Evolutionary conservation across 768 basidiomycete genomes (phyloP).

Genomic region (Cubamyces lactineus): DNA sequence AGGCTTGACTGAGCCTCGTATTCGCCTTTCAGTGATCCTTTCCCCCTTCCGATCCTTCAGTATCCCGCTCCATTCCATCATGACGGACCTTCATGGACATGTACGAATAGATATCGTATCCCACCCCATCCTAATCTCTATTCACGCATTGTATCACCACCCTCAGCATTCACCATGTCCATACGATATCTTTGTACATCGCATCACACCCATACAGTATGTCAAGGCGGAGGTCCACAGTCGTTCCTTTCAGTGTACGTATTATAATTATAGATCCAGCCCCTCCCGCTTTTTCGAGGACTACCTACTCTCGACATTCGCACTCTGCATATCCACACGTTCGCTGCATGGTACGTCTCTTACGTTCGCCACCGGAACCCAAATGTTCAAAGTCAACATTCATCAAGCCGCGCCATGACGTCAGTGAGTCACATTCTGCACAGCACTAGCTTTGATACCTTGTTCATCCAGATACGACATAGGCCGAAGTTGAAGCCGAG

Average conservation of each 20-base stretch:
- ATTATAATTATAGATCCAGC: neutral
- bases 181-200: neutral
- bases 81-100: constrained; percentile 8
- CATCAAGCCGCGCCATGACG: no score
- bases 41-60: neutral
- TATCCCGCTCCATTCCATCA: neutral
- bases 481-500: no score
- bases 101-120: constrained; percentile 15
- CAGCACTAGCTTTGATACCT: no score
- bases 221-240: neutral
- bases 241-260: constrained; percentile 7
- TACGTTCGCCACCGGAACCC: no score
- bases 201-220: neutral
- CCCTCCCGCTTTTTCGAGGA: neutral
- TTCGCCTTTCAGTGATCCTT: neutral
- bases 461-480: no score
- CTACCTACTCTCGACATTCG: no score
- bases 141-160: constrained; percentile 14
- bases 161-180: neutral
- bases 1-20: constrained; percentile 33
- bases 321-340: neutral
- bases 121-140: neutral
- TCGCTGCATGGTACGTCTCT: neutral
- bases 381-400: no score
- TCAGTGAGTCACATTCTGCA: no score